Evolutionary conservation across 1,139 yeast genomes (phyloP), one percentile per base, ranked within the genome.

Genomic region (Pichia sp.): DNA sequence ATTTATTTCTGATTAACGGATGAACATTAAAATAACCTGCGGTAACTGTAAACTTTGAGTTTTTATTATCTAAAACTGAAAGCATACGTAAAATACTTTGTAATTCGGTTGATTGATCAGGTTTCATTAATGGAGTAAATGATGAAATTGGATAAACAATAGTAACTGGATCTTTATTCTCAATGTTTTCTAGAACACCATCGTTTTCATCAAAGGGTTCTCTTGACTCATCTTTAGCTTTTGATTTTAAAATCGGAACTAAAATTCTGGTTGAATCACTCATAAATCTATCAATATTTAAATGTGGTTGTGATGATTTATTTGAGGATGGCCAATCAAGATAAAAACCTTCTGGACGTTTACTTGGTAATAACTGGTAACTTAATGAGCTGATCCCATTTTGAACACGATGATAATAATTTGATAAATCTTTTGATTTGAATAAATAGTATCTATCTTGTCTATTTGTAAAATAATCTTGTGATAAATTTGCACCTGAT

Each of bases 21-120:
- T 85, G 80, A 80, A 93, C 85, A 67, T 93, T 95, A 73, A 93
- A 95, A 67, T 93, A 93, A 1, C 99, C 99, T 0, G 99, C 97
- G 0, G 99, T 95, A 62, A 93, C 84, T 62, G 88, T 79, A 96
- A 96, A 93, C 53, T 76, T 76, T 49, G 83, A 77, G 29, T 71
- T 65, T 4, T 80, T 75, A 53, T 77, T 76, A 60, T 76, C 83
- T 52, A 84, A 73, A 62, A 77, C 77, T 4, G 88, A 76, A 48
- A 87, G 72, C 9, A 86, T 67, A 42, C 84, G 71, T 47, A 86
- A 71, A 22, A 87, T 72, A 1, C 86, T 81, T 4, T 85, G 85
- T 60, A 85, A 83, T 64, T 91, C 98, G 0, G 97, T 91, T 1
- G 96, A 87, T 49, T 74, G 73, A 54, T 83, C 83, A 0, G 78